A percentile compares a stretch with the other conserved stretches of the same genome.
phyloP scores from a whole-genome alignment of 768 basidiomycete species.

The Suillus variegatus region DNA sequence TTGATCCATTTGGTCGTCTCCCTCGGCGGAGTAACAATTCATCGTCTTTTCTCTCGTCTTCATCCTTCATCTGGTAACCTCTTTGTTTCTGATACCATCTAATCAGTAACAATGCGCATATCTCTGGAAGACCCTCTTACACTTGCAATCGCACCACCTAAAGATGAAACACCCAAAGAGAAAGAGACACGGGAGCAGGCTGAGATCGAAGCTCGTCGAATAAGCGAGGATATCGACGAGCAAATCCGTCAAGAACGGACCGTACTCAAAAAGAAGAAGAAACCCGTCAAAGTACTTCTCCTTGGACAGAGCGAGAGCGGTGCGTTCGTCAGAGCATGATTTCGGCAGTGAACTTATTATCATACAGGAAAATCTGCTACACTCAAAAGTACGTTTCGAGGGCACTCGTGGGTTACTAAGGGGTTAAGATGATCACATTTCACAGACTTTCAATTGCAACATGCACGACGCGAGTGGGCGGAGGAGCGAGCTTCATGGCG shows the following conservation, averaged over 20 bases:
- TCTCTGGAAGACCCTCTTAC: conserved; percentile 63
- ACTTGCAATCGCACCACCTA: conserved; percentile 60
- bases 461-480: conserved; percentile 68
- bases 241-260: conserved; percentile 63
- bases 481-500: conserved; percentile 74
- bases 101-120: conserved; percentile 23
- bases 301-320: conserved; percentile 79
- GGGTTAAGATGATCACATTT: conserved; percentile 14
- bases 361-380: conserved; percentile 67
- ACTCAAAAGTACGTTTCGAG: conserved; percentile 59
- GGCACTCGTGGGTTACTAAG: conserved; percentile 1
- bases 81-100: neutral
- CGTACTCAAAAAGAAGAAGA: conserved; percentile 59
- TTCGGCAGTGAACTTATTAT: conserved; percentile 18
- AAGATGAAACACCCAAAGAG: conserved; percentile 60
- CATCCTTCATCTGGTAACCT: neutral
- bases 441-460: conserved; percentile 73
- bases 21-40: neutral
- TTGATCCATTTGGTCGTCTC: conserved; percentile 6
- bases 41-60: neutral
- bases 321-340: conserved; percentile 17
- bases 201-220: conserved; percentile 62
- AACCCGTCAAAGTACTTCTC: conserved; percentile 72
- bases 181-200: conserved; percentile 54
- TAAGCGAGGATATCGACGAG: conserved; percentile 79